Conservation (phyloP, 169 alveolate species). For the Cyclospora cayetanensis region DNA sequence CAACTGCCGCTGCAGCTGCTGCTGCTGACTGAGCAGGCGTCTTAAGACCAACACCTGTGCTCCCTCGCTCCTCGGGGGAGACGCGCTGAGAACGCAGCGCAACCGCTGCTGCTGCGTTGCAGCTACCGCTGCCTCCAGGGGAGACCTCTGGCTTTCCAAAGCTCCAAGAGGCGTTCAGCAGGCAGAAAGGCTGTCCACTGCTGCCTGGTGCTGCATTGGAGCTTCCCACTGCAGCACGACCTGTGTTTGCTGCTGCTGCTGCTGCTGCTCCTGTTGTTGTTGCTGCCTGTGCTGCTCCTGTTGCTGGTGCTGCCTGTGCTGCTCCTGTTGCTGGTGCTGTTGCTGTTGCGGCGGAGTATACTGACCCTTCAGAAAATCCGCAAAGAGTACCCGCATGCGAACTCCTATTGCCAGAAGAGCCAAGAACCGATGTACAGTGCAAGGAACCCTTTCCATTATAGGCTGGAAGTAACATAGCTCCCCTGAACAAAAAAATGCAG, state of each 20-base stretch:
- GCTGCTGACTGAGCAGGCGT: not conserved
- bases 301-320: too few relatives aligned
- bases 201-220: not conserved
- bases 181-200: not conserved
- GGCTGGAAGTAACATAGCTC: not conserved
- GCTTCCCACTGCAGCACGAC: not conserved
- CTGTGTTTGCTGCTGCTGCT: not conserved
- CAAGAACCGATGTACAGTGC: not conserved
- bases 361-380: not conserved
- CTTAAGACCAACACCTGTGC: not conserved
- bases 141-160: not conserved
- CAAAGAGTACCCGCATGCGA: not conserved
- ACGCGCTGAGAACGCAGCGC: not conserved
- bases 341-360: conserved; percentile 28
- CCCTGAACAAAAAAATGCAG: conserved; percentile 11
- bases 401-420: not conserved
- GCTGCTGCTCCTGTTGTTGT: not conserved
- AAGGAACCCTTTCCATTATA: not conserved
- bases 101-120: conserved; percentile 26
- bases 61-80: not conserved
- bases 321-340: conserved; percentile 31
- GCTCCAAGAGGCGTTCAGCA: not conserved
- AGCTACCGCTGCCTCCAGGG: not conserved
- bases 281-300: conserved; percentile 22
- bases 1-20: conserved; percentile 34